These are phyloP conservation scores for Spirogloea muscicola DNA, from an alignment of 139 green algal genomes.

Conservation along the genomic window DNA sequence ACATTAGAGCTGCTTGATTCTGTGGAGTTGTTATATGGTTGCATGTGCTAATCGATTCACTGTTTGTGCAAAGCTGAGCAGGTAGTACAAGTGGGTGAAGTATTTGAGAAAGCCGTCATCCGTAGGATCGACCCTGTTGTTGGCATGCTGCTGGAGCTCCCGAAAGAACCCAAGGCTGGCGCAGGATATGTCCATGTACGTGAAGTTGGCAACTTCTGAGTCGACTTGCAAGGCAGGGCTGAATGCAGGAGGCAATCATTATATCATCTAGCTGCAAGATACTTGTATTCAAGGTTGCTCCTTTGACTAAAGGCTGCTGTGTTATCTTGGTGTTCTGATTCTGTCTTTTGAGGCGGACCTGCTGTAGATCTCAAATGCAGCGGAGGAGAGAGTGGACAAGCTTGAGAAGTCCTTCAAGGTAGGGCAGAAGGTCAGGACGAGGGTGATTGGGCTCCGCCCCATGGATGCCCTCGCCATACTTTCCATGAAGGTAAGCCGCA, in stretches of 20 bases:
- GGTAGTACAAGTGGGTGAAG: slow-evolving; percentile 16
- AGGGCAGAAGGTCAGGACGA: slow-evolving; percentile 57
- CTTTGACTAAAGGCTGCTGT: too few relatives aligned
- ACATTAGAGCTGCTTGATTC: too few relatives aligned
- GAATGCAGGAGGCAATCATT: too few relatives aligned
- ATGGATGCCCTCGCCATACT: slow-evolving; percentile 77
- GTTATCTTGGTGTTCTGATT: too few relatives aligned
- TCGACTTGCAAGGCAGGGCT: too few relatives aligned
- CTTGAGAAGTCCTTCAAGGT: slow-evolving; percentile 60
- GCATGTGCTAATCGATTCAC: too few relatives aligned
- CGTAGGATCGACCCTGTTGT: slow-evolving; percentile 62
- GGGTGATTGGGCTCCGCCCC: slow-evolving; percentile 76
- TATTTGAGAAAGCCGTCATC: slow-evolving; percentile 61
- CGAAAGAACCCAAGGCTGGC: neutral
- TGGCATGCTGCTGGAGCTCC: slow-evolving; percentile 72
- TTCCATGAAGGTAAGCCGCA: slow-evolving; percentile 27
- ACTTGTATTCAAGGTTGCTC: too few relatives aligned
- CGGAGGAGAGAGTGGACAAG: slow-evolving; percentile 65
- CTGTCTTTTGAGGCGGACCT: slow-evolving; percentile 42
- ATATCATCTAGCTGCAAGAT: too few relatives aligned
- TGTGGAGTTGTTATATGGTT: too few relatives aligned
- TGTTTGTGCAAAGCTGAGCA: neutral
- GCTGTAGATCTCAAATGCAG: slow-evolving; percentile 76
- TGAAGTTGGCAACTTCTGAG: neutral
- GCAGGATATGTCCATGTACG: neutral